Conservation (phyloP, 2,329 filamentous ascomycete species). For the Penicillium sclerotigenum region DNA sequence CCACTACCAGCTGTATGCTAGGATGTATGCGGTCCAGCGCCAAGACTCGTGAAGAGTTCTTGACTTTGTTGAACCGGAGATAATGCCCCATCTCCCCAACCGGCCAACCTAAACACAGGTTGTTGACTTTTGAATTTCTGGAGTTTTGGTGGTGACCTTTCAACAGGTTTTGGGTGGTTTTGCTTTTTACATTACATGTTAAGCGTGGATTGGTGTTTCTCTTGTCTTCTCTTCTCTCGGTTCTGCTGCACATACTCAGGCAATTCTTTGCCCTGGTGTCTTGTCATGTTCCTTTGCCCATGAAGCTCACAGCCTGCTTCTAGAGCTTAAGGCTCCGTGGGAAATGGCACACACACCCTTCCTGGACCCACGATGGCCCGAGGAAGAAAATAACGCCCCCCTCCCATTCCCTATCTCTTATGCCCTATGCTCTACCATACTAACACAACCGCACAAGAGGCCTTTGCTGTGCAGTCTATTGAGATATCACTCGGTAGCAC, state of each 20-base stretch:
- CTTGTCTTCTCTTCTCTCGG: constrained; percentile 12
- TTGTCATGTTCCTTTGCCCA: background rate
- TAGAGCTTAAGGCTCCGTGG: background rate
- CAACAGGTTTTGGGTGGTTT: constrained; percentile 39
- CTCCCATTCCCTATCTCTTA: background rate
- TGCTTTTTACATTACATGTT: constrained; percentile 19
- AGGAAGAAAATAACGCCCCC: background rate
- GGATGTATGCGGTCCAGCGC: constrained; percentile 89
- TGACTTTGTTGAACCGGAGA: constrained; percentile 69
- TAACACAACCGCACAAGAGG: constrained; percentile 12
- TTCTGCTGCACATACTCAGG: constrained; percentile 14
- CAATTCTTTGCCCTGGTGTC: background rate
- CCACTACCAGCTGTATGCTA: constrained; percentile 96
- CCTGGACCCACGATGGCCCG: background rate
- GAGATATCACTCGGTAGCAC: constrained; percentile 10
- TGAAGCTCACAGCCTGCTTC: background rate
- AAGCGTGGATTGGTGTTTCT: constrained; percentile 24
- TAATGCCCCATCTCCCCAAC: constrained; percentile 25
- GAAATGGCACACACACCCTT: background rate
- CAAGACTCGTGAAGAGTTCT: constrained; percentile 93
- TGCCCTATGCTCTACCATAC: background rate
- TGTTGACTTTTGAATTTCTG: constrained; percentile 27
- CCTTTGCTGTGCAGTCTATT: constrained; percentile 5
- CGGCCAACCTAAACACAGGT: constrained; percentile 25
- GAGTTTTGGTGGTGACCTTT: constrained; percentile 42